Evolutionary conservation across 2,329 filamentous ascomycete genomes (phyloP), one percentile per base, ranked within the genome.

Genomic region (Sphaerulina musiva): DNA sequence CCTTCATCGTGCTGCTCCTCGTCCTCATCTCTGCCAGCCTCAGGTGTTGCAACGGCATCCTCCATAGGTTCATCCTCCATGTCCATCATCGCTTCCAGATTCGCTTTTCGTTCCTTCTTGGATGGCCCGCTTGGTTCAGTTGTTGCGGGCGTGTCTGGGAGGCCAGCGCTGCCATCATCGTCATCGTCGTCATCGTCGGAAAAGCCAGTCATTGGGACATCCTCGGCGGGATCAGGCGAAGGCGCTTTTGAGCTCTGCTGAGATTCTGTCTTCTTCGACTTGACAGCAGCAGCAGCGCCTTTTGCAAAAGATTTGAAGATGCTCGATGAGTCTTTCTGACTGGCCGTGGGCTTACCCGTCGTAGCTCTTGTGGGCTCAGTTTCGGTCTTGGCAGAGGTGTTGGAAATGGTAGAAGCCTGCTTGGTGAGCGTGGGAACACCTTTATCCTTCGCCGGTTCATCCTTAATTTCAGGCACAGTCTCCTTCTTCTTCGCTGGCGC

Each of bases 301-400:
- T 86, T 88, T 11, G 87, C 86, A 68, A 95, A 95, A 0, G 88
- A 86, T 56, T 85, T 84, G 77, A 93, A 89, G 26, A 95, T 81
- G 55, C 81, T 80, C 2, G 84, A 81, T 12, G 74, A 76, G 34
- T 55, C 59, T 50, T 80, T 80, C 65, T 87, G 89, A 2, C 78
- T 60, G 5, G 70, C 67, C 2, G 74, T 65, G 2, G 60, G 61
- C 58, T 68, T 71, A 46, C 64, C 70, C 64, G 72, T 12, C 10
- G 68, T 62, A 55, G 74, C 73, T 11, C 66, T 64, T 43, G 74
- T 74, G 3, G 71, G 63, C 14, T 62, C 56, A 26, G 61, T 58
- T 20, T 60, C 50, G 45, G 57, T 41, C 62, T 63, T 50, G 2
- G 58, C 64, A 52, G 47, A 60, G 41, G 55, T 32, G 42, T 62